Evolutionary conservation across 345 rosid genomes (phyloP), one percentile per base, ranked within the genome.

Genomic region (Lumnitzera racemosa): DNA sequence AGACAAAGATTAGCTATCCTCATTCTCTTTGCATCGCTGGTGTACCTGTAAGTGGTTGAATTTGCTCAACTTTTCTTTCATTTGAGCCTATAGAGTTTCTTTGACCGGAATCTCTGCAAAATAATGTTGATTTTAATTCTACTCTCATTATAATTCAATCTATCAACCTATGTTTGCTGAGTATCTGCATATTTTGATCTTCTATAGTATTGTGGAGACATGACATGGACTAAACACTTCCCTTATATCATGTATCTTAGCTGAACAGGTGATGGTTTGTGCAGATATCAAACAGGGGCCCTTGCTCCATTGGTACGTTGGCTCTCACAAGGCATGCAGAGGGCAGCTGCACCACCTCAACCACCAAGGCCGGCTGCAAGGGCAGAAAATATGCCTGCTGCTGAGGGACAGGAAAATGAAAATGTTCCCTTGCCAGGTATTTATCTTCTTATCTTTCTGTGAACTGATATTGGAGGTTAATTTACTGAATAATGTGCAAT

Each of bases 251-350:
- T 36, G 1, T 7, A 36, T 36, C 43, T 9, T 36, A 36, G 43
- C 43, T 36, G 43, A 36, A 36, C 7, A 36, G 24, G 58, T 53
- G 5, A 68, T 53, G 58, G 51, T 57, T 66, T 31, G 50, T 74
- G 73, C 80, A 95, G 99, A 64, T 90, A 95, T 74, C 97, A 90
- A 78, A 90, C 98, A 49, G 99, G 97, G 65, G 99, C 95, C 61
- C 90, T 95, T 31, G 76, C 99, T 50, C 98, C 99, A 1, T 73
- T 95, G 66, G 72, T 90, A 27, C 78, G 85, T 63, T 82, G 96
- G 99, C 92, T 95, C 52, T 86, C 97, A 15, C 96, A 88, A 73
- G 89, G 96, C 62, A 95, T 90, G 99, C 95, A 85, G 58, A 95
- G 99, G 75, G 98, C 96, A 20, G 99, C 95, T 52, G 84, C 83